A percentile compares a stretch with the other conserved stretches of the same genome.
Conservation (phyloP, 495 filamentous ascomycete species). For the Terfezia boudieri region DNA sequence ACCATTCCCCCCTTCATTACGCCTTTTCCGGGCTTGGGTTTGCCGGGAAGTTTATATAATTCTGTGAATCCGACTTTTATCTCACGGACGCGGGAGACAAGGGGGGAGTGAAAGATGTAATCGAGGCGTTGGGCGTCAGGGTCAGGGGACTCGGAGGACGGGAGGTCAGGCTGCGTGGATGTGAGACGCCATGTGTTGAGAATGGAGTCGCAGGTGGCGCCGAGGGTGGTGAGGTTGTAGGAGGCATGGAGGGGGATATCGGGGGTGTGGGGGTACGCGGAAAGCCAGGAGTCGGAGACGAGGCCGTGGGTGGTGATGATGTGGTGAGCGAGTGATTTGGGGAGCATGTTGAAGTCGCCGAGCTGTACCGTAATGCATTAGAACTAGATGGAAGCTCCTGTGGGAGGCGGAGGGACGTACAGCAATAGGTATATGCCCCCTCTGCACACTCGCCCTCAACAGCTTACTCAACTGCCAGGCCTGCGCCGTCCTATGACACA, state of each 20-base stretch:
- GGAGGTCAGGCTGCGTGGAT: conserved; percentile 26
- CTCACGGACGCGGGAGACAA: conserved; percentile 42
- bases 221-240: conserved; percentile 32
- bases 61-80: conserved; percentile 62
- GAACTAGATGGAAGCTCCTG: not conserved
- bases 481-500: conserved; percentile 76
- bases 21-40: conserved; percentile 20
- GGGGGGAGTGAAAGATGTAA: conserved; percentile 49
- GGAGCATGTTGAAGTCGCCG: conserved; percentile 92
- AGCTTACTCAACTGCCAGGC: conserved; percentile 95
- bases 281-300: conserved; percentile 58
- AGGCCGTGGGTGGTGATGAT: conserved; percentile 59
- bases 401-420: conserved; percentile 1
- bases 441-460: conserved; percentile 60
- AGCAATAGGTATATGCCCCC: conserved; percentile 64
- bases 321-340: conserved; percentile 64
- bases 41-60: conserved; percentile 19
- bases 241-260: conserved; percentile 22
- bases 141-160: conserved; percentile 38
- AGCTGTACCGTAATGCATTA: conserved; percentile 17
- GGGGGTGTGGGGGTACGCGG: conserved; percentile 13
- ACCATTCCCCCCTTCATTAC: conserved; percentile 55
- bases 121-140: conserved; percentile 68
- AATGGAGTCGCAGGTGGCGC: conserved; percentile 64
- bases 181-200: conserved; percentile 87